These are phyloP conservation scores for Alternaria triticina DNA, from an alignment of 2,329 filamentous ascomycete genomes.

Conservation along the genomic window DNA sequence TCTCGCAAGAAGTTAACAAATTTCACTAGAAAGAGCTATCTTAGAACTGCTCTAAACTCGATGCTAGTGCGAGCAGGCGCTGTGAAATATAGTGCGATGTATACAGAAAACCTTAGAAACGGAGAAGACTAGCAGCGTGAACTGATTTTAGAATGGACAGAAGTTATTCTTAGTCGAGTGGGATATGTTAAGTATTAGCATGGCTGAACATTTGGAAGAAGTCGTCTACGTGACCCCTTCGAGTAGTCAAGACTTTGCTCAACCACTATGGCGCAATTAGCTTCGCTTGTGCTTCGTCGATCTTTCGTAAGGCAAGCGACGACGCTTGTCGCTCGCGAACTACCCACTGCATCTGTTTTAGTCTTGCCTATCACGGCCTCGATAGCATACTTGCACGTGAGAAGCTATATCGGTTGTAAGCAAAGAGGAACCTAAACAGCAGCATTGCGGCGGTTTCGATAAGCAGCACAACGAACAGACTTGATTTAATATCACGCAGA, in stretches of 20 bases:
- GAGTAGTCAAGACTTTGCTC: too few species aligned
- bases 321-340: neutral
- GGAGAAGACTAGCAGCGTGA: too few species aligned
- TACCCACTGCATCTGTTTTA: neutral
- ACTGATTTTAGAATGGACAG: neutral
- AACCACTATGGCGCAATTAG: too few species aligned
- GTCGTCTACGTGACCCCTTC: too few species aligned
- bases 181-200: neutral
- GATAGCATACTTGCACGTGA: neutral
- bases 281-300: neutral
- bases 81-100: neutral
- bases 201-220: neutral
- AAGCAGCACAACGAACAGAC: neutral
- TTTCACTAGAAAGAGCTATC: neutral
- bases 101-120: neutral
- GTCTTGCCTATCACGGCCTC: too few species aligned
- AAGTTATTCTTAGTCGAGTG: neutral
- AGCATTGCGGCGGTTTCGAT: neutral
- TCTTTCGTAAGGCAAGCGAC: fast-evolving
- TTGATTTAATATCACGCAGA: neutral
- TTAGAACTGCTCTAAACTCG: neutral
- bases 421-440: neutral
- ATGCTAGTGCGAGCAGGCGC: neutral
- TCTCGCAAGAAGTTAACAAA: neutral
- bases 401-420: neutral